A percentile compares a stretch with the other conserved stretches of the same genome.
These are phyloP conservation scores for Aspergillus amoenus DNA, from an alignment of 2,329 filamentous ascomycete genomes.

Conservation along the genomic window DNA sequence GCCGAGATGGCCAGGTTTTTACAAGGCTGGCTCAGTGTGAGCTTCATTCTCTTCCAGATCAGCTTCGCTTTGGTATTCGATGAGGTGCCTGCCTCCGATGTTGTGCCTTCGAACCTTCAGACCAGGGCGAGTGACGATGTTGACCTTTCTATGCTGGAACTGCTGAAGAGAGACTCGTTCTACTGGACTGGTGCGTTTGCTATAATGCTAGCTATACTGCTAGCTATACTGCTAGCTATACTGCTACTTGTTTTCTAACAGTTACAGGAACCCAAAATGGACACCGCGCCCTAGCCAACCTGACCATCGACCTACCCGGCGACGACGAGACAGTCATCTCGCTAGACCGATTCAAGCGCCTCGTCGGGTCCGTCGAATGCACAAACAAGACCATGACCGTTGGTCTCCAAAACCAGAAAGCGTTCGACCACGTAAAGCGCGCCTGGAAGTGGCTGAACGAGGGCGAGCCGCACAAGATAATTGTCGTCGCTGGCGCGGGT, in stretches of 20 bases:
- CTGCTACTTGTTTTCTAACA: background rate
- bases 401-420: slow-evolving; percentile 13
- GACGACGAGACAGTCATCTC: slow-evolving; percentile 20
- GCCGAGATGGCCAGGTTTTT: slow-evolving; percentile 15
- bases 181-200: slow-evolving; percentile 20
- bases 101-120: background rate
- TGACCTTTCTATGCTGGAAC: slow-evolving; percentile 12
- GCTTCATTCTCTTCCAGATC: slow-evolving; percentile 14
- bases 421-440: slow-evolving; percentile 15
- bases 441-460: slow-evolving; percentile 25
- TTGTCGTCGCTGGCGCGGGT: slow-evolving; percentile 22
- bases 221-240: too few relatives aligned
- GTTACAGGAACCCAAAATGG: slow-evolving; percentile 16
- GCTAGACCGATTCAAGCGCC: slow-evolving; percentile 17
- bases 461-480: slow-evolving; percentile 15
- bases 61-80: slow-evolving; percentile 17
- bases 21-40: slow-evolving; percentile 16
- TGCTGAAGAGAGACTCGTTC: slow-evolving; percentile 17
- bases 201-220: too few relatives aligned
- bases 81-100: slow-evolving; percentile 12
- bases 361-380: slow-evolving; percentile 18
- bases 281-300: slow-evolving; percentile 17
- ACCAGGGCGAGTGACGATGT: background rate
- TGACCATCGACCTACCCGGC: slow-evolving; percentile 15
- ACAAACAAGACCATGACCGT: slow-evolving; percentile 18